Base-by-base conservation (phyloP, 768 basidiomycete genomes). In the Rhodotorula babjevae region DNA sequence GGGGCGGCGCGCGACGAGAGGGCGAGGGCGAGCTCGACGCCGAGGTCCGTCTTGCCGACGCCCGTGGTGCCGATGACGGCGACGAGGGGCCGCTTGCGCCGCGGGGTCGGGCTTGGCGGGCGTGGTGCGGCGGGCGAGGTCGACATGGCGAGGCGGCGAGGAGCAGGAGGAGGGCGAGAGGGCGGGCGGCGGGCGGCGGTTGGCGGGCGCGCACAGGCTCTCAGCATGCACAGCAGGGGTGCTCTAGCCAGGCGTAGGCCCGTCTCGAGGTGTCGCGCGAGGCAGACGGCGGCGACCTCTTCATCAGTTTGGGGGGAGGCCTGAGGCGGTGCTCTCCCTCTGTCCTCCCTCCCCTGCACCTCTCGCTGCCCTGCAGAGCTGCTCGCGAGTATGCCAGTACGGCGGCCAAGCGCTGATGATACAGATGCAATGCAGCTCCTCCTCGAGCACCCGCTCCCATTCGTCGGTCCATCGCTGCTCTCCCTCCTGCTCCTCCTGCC, bases 31-130 rank as follows among this genome's bases (percentile, higher is more conserved):
- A 99, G 85, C 69, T 96, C 88, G 31, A 99, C 87, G 9, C 91
- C 91, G 15, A 98, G 85, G 67, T 90, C 90, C 21, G 93, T 94
- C 82, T 98, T 99, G 63, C 96, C 96, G 25, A 94, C 93, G 33
- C 95, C 84, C 0, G 95, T 99, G 0, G 95, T 93, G 47, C 95
- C 95, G 71, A 92, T 91, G 63, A 98, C 87, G 27, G 89, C 85
- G 65, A 98, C 87, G 76, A 96, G 59, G 25, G 56, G 63, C 8
- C 50, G 68, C 47, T 75, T 75, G 44, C 14, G 3, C 8, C 9
- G 25, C 19, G 19, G 58, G 1, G 40, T 42, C 25, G 31, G 44
- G n/a, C 21, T 15, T 3, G 23, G 4, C 36, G 36, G 36, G 4
- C 5, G 36, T 36, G 36, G 36, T 36, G 36, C 36, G 36, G 36